phyloP scores from a whole-genome alignment of 2,329 filamentous ascomycete genomes.

The Plectosphaerella plurivora region DNA sequence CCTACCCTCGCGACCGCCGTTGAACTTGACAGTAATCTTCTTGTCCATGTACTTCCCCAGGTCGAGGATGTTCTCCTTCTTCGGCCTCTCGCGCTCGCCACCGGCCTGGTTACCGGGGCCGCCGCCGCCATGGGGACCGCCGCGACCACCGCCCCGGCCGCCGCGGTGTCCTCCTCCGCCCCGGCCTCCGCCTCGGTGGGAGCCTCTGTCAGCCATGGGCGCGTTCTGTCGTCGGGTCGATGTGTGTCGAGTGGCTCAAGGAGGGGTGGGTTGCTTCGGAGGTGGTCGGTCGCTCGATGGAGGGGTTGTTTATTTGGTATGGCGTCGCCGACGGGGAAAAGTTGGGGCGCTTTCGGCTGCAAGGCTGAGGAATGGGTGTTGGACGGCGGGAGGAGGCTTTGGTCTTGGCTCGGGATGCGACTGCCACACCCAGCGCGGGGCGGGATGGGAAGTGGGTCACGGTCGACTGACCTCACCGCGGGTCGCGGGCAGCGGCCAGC shows the following conservation, averaged over 20 bases:
- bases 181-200: slow-evolving; percentile 36
- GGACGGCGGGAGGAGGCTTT: too few species aligned
- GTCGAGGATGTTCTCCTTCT: slow-evolving; percentile 98
- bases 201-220: slow-evolving; percentile 46
- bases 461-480: too few species aligned
- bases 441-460: too few species aligned
- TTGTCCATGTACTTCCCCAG: slow-evolving; percentile 96
- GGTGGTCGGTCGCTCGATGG: background rate
- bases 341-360: background rate
- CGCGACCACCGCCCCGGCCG: slow-evolving; percentile 33
- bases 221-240: slow-evolving; percentile 10
- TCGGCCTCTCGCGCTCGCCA: slow-evolving; percentile 65
- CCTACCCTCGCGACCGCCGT: slow-evolving; percentile 82
- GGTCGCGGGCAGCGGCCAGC: too few species aligned
- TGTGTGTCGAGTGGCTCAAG: background rate
- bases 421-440: too few species aligned
- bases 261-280: background rate
- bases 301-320: background rate
- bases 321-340: background rate
- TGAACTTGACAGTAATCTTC: slow-evolving; percentile 93
- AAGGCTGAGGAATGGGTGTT: background rate
- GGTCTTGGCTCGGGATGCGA: too few species aligned
- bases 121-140: slow-evolving; percentile 29
- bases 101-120: slow-evolving; percentile 29
- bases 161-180: slow-evolving; percentile 43